Conservation (phyloP, 1,284 basidiomycete genomes). For the Cryptococcus sp. region DNA sequence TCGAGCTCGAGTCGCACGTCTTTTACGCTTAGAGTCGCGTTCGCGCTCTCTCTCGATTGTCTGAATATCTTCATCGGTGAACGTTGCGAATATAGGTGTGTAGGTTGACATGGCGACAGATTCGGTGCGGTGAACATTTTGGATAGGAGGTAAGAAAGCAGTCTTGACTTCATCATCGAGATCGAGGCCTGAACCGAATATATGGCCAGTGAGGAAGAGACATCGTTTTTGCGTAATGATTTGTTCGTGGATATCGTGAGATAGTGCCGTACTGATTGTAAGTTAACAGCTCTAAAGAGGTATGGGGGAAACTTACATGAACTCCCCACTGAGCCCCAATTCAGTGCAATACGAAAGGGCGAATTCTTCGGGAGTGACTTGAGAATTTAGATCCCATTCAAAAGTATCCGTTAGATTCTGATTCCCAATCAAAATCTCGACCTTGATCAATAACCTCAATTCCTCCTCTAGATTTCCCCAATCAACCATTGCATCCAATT, state of each 20-base stretch:
- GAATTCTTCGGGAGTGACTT: conserved; percentile 85
- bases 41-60: conserved; percentile 88
- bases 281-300: neutral
- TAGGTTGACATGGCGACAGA: conserved; percentile 66
- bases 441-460: conserved; percentile 50
- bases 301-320: conserved; percentile 61
- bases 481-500: conserved; percentile 52
- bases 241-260: conserved; percentile 95
- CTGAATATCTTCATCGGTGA: conserved; percentile 84
- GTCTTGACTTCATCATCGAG: conserved; percentile 88
- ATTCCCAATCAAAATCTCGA: conserved; percentile 92
- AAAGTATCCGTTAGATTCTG: conserved; percentile 96
- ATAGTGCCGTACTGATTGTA: conserved; percentile 73
- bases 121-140: conserved; percentile 62
- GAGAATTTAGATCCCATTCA: conserved; percentile 88
- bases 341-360: conserved; percentile 83
- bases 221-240: conserved; percentile 87
- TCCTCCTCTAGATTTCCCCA: neutral
- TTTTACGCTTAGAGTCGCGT: conserved; percentile 77
- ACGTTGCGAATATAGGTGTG: conserved; percentile 83
- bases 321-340: conserved; percentile 86
- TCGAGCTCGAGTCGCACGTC: conserved; percentile 77
- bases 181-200: conserved; percentile 69
- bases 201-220: conserved; percentile 84
- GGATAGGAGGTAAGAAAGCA: conserved; percentile 78